Percentiles rank a stretch among this genome's conserved stretches.
phyloP scores from a whole-genome alignment of 495 filamentous ascomycete genomes.

The Tuber aestivum region DNA sequence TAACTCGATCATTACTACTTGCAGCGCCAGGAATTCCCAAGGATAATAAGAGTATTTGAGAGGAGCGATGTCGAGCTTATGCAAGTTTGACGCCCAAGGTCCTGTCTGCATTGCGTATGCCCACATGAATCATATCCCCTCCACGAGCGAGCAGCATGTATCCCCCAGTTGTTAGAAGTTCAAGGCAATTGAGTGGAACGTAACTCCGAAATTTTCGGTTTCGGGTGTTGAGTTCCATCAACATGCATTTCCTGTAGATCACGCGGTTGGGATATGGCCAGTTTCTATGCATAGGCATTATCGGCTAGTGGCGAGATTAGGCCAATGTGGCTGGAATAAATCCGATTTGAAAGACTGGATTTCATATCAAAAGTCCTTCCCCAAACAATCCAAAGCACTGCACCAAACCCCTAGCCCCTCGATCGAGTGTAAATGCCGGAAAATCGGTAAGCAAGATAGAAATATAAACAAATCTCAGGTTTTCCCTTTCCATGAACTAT shows the following conservation, averaged over 20 bases:
- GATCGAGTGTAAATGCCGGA: not conserved
- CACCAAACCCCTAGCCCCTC: not conserved
- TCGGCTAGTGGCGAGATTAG: not conserved
- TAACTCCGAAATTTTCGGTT: constrained; percentile 4
- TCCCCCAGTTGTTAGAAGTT: not conserved
- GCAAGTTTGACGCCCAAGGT: not conserved
- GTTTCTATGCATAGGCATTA: not conserved
- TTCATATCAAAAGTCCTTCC: not conserved
- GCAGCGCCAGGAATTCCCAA: not conserved
- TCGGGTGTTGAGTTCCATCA: not conserved
- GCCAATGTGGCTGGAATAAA: not conserved
- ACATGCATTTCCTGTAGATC: not conserved
- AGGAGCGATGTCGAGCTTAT: not conserved
- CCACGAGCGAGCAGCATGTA: not conserved
- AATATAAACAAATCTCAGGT: not conserved
- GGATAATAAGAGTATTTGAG: not conserved
- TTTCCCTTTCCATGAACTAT: not conserved
- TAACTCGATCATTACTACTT: not conserved
- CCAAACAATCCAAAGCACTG: not conserved
- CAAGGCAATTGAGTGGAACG: not conserved
- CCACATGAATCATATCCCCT: not conserved
- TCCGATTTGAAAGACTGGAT: not conserved
- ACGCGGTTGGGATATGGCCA: not conserved
- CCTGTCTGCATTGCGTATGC: not conserved
- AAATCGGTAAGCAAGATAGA: not conserved